Evolutionary conservation across 2,329 filamentous ascomycete genomes (phyloP).

Genomic region (Trichoderma endophyticum): DNA sequence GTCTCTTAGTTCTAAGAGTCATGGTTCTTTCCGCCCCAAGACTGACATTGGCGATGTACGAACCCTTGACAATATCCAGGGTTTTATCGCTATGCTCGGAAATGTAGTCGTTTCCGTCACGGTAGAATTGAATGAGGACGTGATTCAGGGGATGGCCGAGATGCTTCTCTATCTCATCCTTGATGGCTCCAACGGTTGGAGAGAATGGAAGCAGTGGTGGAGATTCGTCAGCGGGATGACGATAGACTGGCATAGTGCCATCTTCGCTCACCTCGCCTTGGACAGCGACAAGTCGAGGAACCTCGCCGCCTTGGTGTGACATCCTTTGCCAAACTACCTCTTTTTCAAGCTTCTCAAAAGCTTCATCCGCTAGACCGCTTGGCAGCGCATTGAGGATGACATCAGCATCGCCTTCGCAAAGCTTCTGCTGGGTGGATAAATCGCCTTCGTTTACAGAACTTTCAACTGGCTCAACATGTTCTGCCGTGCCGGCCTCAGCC

Average conservation of each 20-base stretch:
- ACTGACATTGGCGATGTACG: slow-evolving; percentile 87
- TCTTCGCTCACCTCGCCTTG: slow-evolving; percentile 70
- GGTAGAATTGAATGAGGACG: slow-evolving; percentile 88
- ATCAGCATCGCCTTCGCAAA: slow-evolving; percentile 79
- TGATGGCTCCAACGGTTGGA: slow-evolving; percentile 65
- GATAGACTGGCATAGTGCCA: slow-evolving; percentile 83
- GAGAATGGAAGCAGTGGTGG: slow-evolving; percentile 76
- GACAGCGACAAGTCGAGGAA: slow-evolving; percentile 86
- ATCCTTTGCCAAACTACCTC: slow-evolving; percentile 89
- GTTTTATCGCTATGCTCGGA: slow-evolving; percentile 98
- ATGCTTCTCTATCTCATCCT: slow-evolving; percentile 63
- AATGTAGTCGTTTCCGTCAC: slow-evolving; percentile 85
- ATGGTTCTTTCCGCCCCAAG: slow-evolving; percentile 90
- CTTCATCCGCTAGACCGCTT: slow-evolving; percentile 47
- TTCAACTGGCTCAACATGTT: background rate
- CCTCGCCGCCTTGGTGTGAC: slow-evolving; percentile 87
- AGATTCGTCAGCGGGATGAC: slow-evolving; percentile 87
- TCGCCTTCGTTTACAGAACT: background rate
- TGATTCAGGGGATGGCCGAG: slow-evolving; percentile 86
- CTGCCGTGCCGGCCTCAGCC: slow-evolving; percentile 1
- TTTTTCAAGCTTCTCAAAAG: slow-evolving; percentile 66
- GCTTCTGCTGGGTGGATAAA: slow-evolving; percentile 39
- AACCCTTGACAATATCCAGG: slow-evolving; percentile 77
- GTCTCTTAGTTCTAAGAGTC: slow-evolving; percentile 80
- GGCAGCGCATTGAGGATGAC: slow-evolving; percentile 70